These are phyloP conservation scores for Yamadazyma siamensis DNA, from an alignment of 1,139 yeast species.

Conservation along the genomic window DNA sequence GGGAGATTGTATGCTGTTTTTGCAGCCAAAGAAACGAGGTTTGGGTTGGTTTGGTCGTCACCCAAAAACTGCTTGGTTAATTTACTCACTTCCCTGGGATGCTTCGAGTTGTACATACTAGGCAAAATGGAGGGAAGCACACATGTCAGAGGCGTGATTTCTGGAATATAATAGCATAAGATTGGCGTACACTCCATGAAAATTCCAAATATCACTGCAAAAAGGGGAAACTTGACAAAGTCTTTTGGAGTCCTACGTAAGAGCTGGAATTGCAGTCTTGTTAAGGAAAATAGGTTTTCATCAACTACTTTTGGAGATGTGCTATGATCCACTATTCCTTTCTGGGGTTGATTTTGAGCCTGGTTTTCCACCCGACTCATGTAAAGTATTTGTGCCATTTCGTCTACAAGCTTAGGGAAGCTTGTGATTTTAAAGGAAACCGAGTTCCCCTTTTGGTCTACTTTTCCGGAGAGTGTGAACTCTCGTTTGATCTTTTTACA, in stretches of 20 bases:
- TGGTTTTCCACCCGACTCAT: conserved; percentile 27
- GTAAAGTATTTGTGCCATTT: conserved; percentile 36
- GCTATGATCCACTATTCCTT: conserved; percentile 14
- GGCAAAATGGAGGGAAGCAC: conserved; percentile 50
- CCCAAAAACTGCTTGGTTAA: conserved; percentile 6
- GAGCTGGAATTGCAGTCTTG: conserved; percentile 53
- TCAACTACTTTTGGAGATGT: conserved; percentile 7
- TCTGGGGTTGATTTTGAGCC: conserved; percentile 14
- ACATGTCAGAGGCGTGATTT: conserved; percentile 69
- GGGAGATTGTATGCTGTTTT: conserved; percentile 47
- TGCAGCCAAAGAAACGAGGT: conserved; percentile 18
- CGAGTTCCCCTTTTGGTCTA: conserved; percentile 25
- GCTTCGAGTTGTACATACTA: conserved; percentile 26
- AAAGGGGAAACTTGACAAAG: conserved; percentile 57
- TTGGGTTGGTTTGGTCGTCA: conserved; percentile 5
- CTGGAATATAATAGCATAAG: conserved; percentile 56
- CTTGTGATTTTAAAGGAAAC: conserved; percentile 23
- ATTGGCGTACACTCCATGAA: conserved; percentile 66
- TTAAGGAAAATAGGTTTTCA: conserved; percentile 29
- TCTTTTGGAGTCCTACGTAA: conserved; percentile 59
- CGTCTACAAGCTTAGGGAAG: conserved; percentile 25
- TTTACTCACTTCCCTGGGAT: conserved; percentile 6
- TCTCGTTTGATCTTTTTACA: conserved; percentile 21
- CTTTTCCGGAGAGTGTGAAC: conserved; percentile 20
- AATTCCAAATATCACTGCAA: conserved; percentile 53